These are phyloP conservation scores for Auricularia cornea DNA, from an alignment of 768 basidiomycete genomes.

Conservation along the genomic window DNA sequence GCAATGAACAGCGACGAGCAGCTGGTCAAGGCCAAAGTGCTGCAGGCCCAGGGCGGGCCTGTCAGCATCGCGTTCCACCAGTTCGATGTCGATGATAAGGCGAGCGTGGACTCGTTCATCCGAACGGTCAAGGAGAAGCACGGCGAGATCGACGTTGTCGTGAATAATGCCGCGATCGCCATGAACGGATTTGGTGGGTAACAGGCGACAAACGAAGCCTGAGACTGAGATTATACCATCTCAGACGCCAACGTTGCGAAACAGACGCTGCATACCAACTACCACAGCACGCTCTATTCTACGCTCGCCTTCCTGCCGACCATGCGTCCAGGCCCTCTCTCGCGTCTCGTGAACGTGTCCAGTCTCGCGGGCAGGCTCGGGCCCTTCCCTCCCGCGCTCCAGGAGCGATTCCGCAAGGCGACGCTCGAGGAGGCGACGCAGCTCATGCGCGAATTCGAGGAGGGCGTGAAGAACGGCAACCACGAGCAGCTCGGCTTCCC, in stretches of 20 bases:
- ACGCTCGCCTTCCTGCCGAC: background rate
- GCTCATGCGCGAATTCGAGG: slow-evolving; percentile 12
- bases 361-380: background rate
- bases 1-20: background rate
- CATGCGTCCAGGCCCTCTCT: background rate
- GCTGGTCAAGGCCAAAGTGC: background rate
- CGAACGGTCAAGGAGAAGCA: slow-evolving; percentile 1
- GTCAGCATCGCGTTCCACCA: background rate
- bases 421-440: slow-evolving; percentile 10
- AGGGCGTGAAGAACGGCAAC: slow-evolving; percentile 10
- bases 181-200: no score
- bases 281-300: background rate
- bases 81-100: slow-evolving; percentile 12
- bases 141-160: slow-evolving; percentile 13
- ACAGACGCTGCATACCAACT: background rate
- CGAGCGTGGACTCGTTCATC: slow-evolving; percentile 10
- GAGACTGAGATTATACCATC: no score
- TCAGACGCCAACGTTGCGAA: background rate
- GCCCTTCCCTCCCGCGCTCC: background rate
- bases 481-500: slow-evolving; percentile 14
- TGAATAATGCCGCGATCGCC: slow-evolving; percentile 15
- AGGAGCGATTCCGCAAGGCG: slow-evolving; percentile 12
- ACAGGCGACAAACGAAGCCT: no score
- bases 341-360: background rate
- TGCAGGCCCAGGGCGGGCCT: background rate